Evolutionary conservation across 73 alveolate species (phyloP), one percentile per base, ranked within the genome.

Genomic region (Uronychia binucleata): DNA sequence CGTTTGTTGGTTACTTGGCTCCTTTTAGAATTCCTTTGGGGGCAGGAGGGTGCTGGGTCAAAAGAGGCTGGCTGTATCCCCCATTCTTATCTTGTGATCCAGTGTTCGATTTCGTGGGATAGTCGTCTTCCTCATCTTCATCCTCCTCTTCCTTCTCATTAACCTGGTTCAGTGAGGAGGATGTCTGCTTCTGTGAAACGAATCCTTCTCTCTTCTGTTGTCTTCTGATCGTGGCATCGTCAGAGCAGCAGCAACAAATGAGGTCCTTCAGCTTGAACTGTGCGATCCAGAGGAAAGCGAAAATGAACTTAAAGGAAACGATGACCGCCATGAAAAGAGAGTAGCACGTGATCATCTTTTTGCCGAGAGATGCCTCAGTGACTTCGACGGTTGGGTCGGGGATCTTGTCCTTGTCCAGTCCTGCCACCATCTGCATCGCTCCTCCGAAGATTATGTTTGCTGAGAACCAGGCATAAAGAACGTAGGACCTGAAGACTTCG

Each of bases 401-500:
- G 67, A 5, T 46, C 67, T 46, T 46, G 67, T 46, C 67, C 19
- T 46, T 46, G 5, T 46, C n/a, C 5, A 46, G 67, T 11, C 67
- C 67, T 11, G 67, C 5, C n/a, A 46, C 67, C 67, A 46, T 46
- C 19, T 46, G 67, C n/a, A 46, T 5, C 5, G 67, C 67, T 46
- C 67, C 67, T 46, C 67, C 67, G 67, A 46, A 46, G 19, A 46
- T 46, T 11, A 46, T 46, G 19, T 46, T 46, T 5, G 67, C 67
- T 11, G 67, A 46, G 67, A 46, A 46, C 67, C 67, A 46, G 67
- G 19, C 67, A 46, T 46, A 80, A 31, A 87, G 33, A 75, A 87
- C 58, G 33, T 87, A 33, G 58, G 86, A 80, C 57, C 93, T 79
- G 77, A 87, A 87, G 8, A 87, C 89, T 57, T 80, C 34, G 32